Evolutionary conservation across 2,329 filamentous ascomycete species (phyloP).

Genomic region (Fusarium caatingaense): DNA sequence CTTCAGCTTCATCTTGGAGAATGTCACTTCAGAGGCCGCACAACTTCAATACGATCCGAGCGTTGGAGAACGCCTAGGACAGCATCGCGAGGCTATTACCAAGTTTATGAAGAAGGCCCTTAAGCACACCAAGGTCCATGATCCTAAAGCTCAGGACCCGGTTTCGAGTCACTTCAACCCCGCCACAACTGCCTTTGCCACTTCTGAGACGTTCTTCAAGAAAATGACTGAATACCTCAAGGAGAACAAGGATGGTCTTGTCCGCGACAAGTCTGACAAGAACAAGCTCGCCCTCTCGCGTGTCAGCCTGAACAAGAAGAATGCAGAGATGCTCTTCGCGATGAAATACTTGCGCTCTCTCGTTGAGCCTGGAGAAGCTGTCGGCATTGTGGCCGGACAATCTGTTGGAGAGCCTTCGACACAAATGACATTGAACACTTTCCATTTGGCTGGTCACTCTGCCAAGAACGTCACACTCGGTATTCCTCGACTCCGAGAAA

Average conservation of each 20-base stretch:
- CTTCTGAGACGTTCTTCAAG: constrained; percentile 86
- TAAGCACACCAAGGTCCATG: constrained; percentile 73
- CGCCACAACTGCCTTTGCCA: constrained; percentile 82
- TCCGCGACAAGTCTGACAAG: constrained; percentile 59
- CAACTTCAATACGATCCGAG: constrained; percentile 75
- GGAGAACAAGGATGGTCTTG: constrained; percentile 73
- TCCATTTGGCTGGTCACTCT: constrained; percentile 98
- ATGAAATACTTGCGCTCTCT: constrained; percentile 94
- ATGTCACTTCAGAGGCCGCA: constrained; percentile 82
- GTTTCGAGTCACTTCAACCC: constrained; percentile 79
- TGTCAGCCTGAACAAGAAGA: constrained; percentile 71
- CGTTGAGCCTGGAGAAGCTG: constrained; percentile 94
- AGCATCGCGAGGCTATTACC: constrained; percentile 70
- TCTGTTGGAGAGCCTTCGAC: constrained; percentile 97
- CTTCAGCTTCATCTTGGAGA: constrained; percentile 90
- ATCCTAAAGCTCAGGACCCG: constrained; percentile 75
- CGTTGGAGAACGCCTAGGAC: constrained; percentile 58
- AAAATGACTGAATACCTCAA: constrained; percentile 82
- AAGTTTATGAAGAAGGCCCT: constrained; percentile 85
- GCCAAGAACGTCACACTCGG: constrained; percentile 98
- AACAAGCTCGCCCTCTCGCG: constrained; percentile 42
- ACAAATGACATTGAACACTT: constrained; percentile 99
- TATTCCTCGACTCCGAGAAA: constrained; percentile 97
- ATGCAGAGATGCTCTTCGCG: constrained; percentile 85
- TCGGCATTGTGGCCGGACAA: constrained; percentile 96